These are phyloP conservation scores for Lupinus albus DNA, from an alignment of 306 rosid species.

Conservation along the genomic window DNA sequence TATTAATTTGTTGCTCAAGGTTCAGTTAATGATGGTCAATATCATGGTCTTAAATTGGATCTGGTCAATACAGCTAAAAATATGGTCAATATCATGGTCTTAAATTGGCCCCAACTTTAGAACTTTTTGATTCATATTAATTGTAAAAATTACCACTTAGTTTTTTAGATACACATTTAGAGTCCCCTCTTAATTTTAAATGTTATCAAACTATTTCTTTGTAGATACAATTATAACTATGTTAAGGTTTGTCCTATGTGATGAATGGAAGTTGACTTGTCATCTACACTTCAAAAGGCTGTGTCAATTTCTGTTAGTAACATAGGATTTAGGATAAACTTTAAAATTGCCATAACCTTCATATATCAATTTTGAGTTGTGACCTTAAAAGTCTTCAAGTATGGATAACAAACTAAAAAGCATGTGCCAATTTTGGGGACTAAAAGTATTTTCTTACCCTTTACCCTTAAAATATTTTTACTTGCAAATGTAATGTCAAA, in stretches of 20 bases:
- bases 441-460: background rate
- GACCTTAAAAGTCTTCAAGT: background rate
- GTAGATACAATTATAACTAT: background rate
- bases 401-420: too few relatives aligned
- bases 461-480: too few relatives aligned
- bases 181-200: background rate
- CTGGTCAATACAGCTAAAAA: background rate
- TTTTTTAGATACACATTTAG: background rate
- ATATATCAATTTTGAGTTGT: background rate
- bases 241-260: background rate
- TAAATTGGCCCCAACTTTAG: background rate
- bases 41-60: background rate
- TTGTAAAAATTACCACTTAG: background rate
- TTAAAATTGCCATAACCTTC: background rate
- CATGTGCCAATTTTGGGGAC: too few relatives aligned
- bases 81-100: too few relatives aligned
- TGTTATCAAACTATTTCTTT: background rate
- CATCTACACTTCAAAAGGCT: background rate
- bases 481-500: background rate
- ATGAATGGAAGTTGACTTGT: background rate
- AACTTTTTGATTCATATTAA: background rate
- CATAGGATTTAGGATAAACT: background rate
- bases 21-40: constrained; percentile 56
- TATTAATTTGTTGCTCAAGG: constrained; percentile 47
- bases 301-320: too few relatives aligned